These are phyloP conservation scores for Verticillium isaacii DNA, from an alignment of 2,329 filamentous ascomycete genomes.

Conservation along the genomic window DNA sequence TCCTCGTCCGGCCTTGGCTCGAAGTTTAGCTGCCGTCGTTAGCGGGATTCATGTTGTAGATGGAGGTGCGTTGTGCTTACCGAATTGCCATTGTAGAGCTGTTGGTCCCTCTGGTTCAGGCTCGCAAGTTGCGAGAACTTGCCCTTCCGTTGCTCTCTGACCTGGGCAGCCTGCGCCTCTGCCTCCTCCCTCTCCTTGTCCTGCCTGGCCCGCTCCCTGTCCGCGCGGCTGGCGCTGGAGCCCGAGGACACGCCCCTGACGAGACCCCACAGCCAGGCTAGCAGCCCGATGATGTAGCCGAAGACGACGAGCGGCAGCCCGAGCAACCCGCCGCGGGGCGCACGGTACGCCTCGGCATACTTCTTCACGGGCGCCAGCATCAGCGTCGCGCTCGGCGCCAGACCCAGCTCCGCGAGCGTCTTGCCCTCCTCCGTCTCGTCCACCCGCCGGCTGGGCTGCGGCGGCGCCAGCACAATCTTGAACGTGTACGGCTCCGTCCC, in stretches of 20 bases:
- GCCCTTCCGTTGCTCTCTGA: conserved; percentile 15
- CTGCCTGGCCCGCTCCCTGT: not conserved
- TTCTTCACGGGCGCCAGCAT: conserved; percentile 68
- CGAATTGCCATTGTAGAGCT: conserved; percentile 90
- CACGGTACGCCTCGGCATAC: conserved; percentile 35
- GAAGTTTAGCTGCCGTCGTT: conserved; percentile 55
- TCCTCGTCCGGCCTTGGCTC: conserved; percentile 60
- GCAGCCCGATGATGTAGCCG: conserved; percentile 23
- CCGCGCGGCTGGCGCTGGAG: conserved; percentile 13
- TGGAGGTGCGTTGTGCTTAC: conserved; percentile 41
- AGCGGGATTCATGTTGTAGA: conserved; percentile 13
- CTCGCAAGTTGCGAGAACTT: conserved; percentile 39
- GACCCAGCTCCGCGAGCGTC: conserved; percentile 62
- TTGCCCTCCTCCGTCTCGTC: conserved; percentile 70
- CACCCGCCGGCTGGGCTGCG: conserved; percentile 66
- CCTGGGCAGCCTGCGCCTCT: conserved; percentile 16
- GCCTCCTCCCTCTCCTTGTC: conserved; percentile 1
- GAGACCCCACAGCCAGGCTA: conserved; percentile 26
- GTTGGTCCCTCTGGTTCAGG: conserved; percentile 51
- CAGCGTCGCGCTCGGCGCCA: conserved; percentile 76
- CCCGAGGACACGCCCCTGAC: conserved; percentile 22
- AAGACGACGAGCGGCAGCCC: conserved; percentile 17
- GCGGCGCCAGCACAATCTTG: conserved; percentile 74
- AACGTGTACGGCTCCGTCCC: conserved; percentile 69
- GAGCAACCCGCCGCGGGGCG: conserved; percentile 13